A percentile compares a stretch with the other conserved stretches of the same genome.
Evolutionary conservation across 768 basidiomycete species (phyloP).

Genomic region (Suillus discolor): DNA sequence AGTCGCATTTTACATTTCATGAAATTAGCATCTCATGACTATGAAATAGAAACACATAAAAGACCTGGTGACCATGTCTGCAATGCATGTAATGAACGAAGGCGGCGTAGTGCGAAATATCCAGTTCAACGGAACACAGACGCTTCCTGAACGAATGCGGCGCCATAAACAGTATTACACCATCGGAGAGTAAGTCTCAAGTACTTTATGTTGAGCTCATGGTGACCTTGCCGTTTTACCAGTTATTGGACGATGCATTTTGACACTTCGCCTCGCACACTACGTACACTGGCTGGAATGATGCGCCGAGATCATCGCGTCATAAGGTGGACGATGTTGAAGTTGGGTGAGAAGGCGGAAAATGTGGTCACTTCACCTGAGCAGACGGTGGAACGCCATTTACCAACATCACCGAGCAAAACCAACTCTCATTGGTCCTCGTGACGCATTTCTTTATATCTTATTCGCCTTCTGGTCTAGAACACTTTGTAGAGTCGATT

Average conservation of each 20-base stretch:
- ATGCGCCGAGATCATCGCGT: constrained; percentile 83
- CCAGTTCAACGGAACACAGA: constrained; percentile 71
- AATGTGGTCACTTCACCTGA: constrained; percentile 61
- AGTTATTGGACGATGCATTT: constrained; percentile 94
- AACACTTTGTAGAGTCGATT: not conserved
- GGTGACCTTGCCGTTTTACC: constrained; percentile 13
- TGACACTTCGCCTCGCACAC: constrained; percentile 76
- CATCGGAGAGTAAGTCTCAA: constrained; percentile 72
- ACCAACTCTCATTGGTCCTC: not conserved
- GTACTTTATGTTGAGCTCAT: not conserved
- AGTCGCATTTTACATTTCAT: constrained; percentile 26
- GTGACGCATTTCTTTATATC: not conserved
- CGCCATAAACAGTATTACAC: constrained; percentile 56
- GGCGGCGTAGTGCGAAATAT: constrained; percentile 86
- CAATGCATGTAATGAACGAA: constrained; percentile 67
- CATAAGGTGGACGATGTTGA: constrained; percentile 79
- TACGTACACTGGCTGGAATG: constrained; percentile 63
- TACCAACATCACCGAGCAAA: not conserved
- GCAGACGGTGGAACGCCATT: constrained; percentile 37
- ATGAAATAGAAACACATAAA: constrained; percentile 68
- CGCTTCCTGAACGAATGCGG: constrained; percentile 76
- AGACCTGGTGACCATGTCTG: constrained; percentile 70
- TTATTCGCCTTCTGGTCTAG: not conserved
- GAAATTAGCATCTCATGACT: not conserved
- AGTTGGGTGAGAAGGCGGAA: constrained; percentile 73